Conservation (phyloP, 2,329 filamentous ascomycete genomes). For the Alternaria brassicicola region DNA sequence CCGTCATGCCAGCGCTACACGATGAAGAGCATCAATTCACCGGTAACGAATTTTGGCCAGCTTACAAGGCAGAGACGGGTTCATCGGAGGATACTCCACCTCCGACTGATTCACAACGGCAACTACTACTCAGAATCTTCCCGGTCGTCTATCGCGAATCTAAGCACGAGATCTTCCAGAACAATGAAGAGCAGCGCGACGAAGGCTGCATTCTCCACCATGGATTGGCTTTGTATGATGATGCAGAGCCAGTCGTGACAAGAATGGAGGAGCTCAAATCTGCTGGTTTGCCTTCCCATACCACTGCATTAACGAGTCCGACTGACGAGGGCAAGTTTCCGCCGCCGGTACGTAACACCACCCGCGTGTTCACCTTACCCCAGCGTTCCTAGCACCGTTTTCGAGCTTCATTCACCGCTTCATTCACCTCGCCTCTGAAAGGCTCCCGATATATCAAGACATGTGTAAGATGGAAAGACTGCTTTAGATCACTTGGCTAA, state of each 20-base stretch:
- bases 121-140: slow-evolving; percentile 58
- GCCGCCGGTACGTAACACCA: slow-evolving; percentile 36
- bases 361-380: slow-evolving; percentile 15
- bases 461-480: slow-evolving; percentile 4
- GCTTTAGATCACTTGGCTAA: slow-evolving; percentile 9
- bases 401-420: slow-evolving; percentile 6
- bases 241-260: slow-evolving; percentile 46
- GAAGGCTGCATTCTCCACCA: slow-evolving; percentile 57
- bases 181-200: slow-evolving; percentile 52
- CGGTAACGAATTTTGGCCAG: slow-evolving; percentile 43
- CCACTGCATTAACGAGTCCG: slow-evolving; percentile 43
- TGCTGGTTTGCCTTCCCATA: slow-evolving; percentile 48
- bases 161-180: slow-evolving; percentile 53
- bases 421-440: slow-evolving; percentile 5
- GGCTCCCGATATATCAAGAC: slow-evolving; percentile 6
- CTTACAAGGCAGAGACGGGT: slow-evolving; percentile 42
- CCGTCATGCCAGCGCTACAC: slow-evolving; percentile 54
- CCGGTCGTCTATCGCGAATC: slow-evolving; percentile 60
- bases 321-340: slow-evolving; percentile 48
- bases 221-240: slow-evolving; percentile 58
- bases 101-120: slow-evolving; percentile 42
- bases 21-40: slow-evolving; percentile 44
- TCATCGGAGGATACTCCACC: slow-evolving; percentile 34
- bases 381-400: slow-evolving; percentile 7
- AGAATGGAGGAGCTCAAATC: slow-evolving; percentile 45